Base-by-base conservation (phyloP, 2,329 filamentous ascomycete genomes). In the Huntiella omanensis region DNA sequence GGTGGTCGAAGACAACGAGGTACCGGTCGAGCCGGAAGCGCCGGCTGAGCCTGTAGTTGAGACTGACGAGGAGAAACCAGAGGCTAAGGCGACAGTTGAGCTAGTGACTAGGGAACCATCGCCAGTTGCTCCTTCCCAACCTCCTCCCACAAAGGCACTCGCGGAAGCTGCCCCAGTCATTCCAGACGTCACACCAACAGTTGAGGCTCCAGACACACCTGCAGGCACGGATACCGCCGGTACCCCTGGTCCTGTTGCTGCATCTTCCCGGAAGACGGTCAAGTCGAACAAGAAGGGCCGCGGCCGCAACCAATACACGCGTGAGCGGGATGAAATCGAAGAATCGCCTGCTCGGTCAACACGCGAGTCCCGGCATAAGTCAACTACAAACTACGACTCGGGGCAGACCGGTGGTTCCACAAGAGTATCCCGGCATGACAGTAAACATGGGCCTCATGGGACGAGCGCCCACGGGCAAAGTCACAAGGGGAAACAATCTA, bases 221-320 rank as follows among this genome's bases (percentile, higher is more conserved):
- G 46, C 53, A 4, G 22, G 22, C 6, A 28, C 22, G 8, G 22
- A 28, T 28, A 50, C 61, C 4, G 62, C 59, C 34, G 49, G 60
- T 69, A 50, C 61, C 0, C 66, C 69, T 8, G 55, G 54, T 2
- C 36, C 47, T 10, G 22, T 28, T 10, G 45, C 39, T 3, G 39
- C 34, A 52, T 64, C 68, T 2, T 67, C 71, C 48, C 83, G 80
- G 58, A 80, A 80, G 54, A 62, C 71, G 56, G 22, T 28, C 22
- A 48, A 68, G 76, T 55, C 76, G 5, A 68, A 72, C 53, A 76
- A 80, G 55, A 77, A 80, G 51, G 76, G 71, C 33, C 77, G 78
- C 49, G 80, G 81, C 13, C 77, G 81, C 52, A 91, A 88, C 52
- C 84, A 91, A 59, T 87, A 88, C 55, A 87, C 81, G 1, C 81